Conservation (phyloP, 2,329 filamentous ascomycete genomes). For the Xylogone sp. region DNA sequence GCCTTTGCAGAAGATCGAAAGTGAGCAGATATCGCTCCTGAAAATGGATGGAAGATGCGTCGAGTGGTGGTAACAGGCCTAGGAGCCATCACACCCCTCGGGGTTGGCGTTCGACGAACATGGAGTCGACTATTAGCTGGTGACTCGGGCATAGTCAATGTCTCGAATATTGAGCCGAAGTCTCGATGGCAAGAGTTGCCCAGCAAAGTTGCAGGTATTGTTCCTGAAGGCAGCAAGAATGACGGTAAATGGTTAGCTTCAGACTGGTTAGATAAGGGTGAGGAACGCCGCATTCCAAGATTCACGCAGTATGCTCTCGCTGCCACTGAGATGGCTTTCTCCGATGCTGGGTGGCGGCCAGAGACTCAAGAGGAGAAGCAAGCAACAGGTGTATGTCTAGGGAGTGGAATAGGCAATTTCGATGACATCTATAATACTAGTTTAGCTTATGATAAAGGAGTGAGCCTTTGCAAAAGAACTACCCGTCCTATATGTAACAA, state of each 20-base stretch:
- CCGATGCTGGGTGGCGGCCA: slow-evolving; percentile 71
- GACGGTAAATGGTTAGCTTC: slow-evolving; percentile 45
- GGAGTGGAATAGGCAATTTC: slow-evolving; percentile 92
- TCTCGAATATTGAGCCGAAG: slow-evolving; percentile 49
- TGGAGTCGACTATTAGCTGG: slow-evolving; percentile 80
- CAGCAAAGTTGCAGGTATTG: slow-evolving; percentile 79
- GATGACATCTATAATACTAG: slow-evolving; percentile 87
- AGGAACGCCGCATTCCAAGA: slow-evolving; percentile 76
- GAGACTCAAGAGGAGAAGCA: slow-evolving; percentile 57
- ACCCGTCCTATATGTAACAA: neutral
- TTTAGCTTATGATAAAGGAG: slow-evolving; percentile 68
- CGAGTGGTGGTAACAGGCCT: slow-evolving; percentile 82
- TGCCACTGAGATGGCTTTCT: slow-evolving; percentile 78
- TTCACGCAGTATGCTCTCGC: slow-evolving; percentile 92
- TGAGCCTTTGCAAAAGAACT: slow-evolving; percentile 30
- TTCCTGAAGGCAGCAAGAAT: slow-evolving; percentile 54
- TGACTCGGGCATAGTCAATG: slow-evolving; percentile 75
- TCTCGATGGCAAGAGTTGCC: slow-evolving; percentile 65
- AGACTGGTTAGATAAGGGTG: slow-evolving; percentile 50
- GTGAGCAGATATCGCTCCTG: neutral
- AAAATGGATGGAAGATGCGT: slow-evolving; percentile 35
- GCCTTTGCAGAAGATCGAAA: neutral
- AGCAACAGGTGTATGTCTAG: slow-evolving; percentile 83
- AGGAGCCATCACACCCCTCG: slow-evolving; percentile 78
- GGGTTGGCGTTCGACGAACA: slow-evolving; percentile 70